A percentile compares a stretch with the other conserved stretches of the same genome.
Evolutionary conservation across 345 rosid genomes (phyloP).

Genomic region (Rhizophora apiculata): DNA sequence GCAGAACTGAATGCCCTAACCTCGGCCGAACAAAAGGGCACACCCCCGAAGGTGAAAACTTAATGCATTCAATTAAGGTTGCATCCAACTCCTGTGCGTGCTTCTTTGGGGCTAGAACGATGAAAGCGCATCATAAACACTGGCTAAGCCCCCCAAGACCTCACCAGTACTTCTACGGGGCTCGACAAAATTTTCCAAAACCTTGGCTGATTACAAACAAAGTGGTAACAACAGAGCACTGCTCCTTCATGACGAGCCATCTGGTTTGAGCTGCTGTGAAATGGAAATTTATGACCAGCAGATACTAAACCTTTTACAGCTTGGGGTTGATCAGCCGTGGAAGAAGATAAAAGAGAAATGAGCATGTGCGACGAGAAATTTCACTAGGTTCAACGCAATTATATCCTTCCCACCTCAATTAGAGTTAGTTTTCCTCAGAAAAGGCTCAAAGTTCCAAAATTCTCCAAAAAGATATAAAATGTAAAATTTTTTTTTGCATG

Average conservation of each 20-base stretch:
- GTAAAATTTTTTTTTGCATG: conserved; percentile 26
- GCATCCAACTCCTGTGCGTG: not conserved
- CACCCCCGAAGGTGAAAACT: not conserved
- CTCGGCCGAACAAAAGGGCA: not conserved
- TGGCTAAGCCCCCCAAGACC: too few species aligned
- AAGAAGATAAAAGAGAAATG: not conserved
- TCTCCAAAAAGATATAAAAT: conserved; percentile 21
- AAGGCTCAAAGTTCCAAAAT: conserved; percentile 30
- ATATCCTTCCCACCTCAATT: conserved; percentile 24
- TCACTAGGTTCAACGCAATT: conserved; percentile 13
- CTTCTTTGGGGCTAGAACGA: not conserved
- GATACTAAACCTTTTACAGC: not conserved
- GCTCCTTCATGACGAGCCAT: too few species aligned
- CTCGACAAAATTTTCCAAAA: too few species aligned
- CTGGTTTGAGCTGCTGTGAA: too few species aligned
- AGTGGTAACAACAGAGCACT: too few species aligned
- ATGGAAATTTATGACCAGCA: too few species aligned
- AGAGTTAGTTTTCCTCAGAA: conserved; percentile 21
- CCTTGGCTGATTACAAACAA: too few species aligned
- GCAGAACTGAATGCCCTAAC: not conserved
- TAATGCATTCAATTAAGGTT: not conserved
- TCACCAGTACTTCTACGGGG: too few species aligned
- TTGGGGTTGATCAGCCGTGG: not conserved
- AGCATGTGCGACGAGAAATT: not conserved
- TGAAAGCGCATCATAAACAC: too few species aligned